phyloP scores from a whole-genome alignment of 2,329 filamentous ascomycete species.

The Dothiorella sarmentorum region DNA sequence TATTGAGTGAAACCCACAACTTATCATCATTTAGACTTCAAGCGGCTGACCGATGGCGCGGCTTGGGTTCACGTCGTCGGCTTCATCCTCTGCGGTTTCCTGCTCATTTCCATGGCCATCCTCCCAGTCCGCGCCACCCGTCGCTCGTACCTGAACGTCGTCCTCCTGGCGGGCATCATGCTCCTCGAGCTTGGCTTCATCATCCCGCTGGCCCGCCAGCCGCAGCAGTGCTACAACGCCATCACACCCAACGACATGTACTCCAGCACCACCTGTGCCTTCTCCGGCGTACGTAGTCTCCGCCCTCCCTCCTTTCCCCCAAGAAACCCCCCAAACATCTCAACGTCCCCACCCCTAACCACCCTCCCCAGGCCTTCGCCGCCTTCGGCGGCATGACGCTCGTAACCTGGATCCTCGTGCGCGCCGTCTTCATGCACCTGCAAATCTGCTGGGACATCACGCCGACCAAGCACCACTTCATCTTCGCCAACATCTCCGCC shows the following conservation, averaged over 20 bases:
- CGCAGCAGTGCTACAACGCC: slow-evolving; percentile 77
- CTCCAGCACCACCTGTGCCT: slow-evolving; percentile 75
- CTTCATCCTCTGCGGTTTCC: slow-evolving; percentile 67
- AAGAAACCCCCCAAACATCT: slow-evolving; percentile 46
- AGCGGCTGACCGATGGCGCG: slow-evolving; percentile 46
- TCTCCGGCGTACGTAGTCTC: slow-evolving; percentile 64
- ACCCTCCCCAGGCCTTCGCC: slow-evolving; percentile 24
- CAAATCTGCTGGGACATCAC: slow-evolving; percentile 97
- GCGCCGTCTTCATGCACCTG: slow-evolving; percentile 86
- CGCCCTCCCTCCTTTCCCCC: slow-evolving; percentile 54
- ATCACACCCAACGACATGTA: slow-evolving; percentile 96
- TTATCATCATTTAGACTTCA: slow-evolving; percentile 30
- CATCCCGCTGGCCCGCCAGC: slow-evolving; percentile 74
- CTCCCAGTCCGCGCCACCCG: slow-evolving; percentile 86
- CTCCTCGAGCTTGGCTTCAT: slow-evolving; percentile 92
- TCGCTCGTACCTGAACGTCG: slow-evolving; percentile 89
- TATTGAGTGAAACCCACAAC: not conserved
- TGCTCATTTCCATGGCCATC: slow-evolving; percentile 76
- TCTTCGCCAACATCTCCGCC: slow-evolving; percentile 71
- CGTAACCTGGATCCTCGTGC: slow-evolving; percentile 60
- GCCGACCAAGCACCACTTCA: slow-evolving; percentile 86
- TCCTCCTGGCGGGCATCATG: slow-evolving; percentile 70
- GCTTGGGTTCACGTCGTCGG: slow-evolving; percentile 74
- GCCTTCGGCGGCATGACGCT: slow-evolving; percentile 13
- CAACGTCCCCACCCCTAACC: too few species aligned